Conservation (phyloP, 257 asterid species). For the Orobanche coerulescens region DNA sequence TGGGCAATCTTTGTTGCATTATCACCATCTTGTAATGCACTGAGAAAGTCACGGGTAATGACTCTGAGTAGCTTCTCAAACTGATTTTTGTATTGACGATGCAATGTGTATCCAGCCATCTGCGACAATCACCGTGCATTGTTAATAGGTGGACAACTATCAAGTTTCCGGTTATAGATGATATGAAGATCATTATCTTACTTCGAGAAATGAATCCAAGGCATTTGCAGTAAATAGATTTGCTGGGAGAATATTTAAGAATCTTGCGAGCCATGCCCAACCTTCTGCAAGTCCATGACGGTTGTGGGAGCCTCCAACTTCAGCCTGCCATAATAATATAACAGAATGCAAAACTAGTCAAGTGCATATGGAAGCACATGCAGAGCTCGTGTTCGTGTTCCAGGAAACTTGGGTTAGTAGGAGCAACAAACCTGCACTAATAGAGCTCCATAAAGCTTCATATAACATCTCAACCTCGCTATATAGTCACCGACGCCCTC, state of each 20-base stretch:
- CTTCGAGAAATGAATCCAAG: conserved; percentile 64
- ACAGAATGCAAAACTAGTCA: neutral
- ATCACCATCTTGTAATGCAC: conserved; percentile 38
- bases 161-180: neutral
- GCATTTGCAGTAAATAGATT: conserved; percentile 71
- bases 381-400: neutral
- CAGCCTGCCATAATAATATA: conserved; percentile 52
- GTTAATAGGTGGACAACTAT: neutral
- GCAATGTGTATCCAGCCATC: conserved; percentile 69
- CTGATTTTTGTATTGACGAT: conserved; percentile 44
- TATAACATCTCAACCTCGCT: conserved; percentile 44
- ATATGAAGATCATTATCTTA: conserved; percentile 29
- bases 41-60: conserved; percentile 40
- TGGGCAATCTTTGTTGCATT: conserved; percentile 30
- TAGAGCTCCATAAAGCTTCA: conserved; percentile 83
- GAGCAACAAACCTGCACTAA: conserved; percentile 68
- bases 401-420: neutral
- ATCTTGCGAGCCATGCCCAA: conserved; percentile 91
- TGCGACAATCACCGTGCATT: conserved; percentile 24
- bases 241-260: conserved; percentile 73
- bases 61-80: conserved; percentile 51
- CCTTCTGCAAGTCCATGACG: conserved; percentile 66
- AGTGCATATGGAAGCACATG: neutral
- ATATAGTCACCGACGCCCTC: conserved; percentile 47
- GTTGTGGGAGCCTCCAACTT: conserved; percentile 42